A percentile compares a stretch with the other conserved stretches of the same genome.
Conservation (phyloP, 208 protist species). For the Crithidia brevicula region DNA sequence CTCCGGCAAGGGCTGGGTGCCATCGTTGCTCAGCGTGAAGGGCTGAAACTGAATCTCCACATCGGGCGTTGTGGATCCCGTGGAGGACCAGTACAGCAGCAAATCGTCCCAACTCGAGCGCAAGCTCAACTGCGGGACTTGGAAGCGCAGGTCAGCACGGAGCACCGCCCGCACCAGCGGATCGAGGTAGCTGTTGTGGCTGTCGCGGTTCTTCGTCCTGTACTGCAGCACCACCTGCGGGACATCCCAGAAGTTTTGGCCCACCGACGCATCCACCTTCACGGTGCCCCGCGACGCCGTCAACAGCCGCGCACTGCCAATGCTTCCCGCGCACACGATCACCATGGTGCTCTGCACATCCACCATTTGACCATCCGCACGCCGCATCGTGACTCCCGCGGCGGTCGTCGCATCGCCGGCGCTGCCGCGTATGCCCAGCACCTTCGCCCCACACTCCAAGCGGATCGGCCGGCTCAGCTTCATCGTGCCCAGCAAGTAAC, state of each 20-base stretch:
- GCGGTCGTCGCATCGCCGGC: slow-evolving; percentile 31
- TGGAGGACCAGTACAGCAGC: slow-evolving; percentile 69
- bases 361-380: slow-evolving; percentile 43
- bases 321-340: slow-evolving; percentile 62
- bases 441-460: slow-evolving; percentile 61
- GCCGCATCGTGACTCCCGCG: slow-evolving; percentile 55
- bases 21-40: slow-evolving; percentile 83
- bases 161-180: slow-evolving; percentile 57
- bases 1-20: slow-evolving; percentile 46
- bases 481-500: slow-evolving; percentile 73
- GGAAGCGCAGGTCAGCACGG: slow-evolving; percentile 39
- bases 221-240: slow-evolving; percentile 86
- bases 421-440: slow-evolving; percentile 47
- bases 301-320: slow-evolving; percentile 69
- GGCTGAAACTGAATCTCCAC: slow-evolving; percentile 83
- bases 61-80: slow-evolving; percentile 46
- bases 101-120: slow-evolving; percentile 84
- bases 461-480: slow-evolving; percentile 65
- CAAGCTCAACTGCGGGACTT: slow-evolving; percentile 45
- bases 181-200: slow-evolving; percentile 80
- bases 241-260: slow-evolving; percentile 76
- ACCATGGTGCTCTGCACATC: slow-evolving; percentile 58
- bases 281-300: slow-evolving; percentile 51
- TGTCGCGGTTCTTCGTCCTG: slow-evolving; percentile 54
- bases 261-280: slow-evolving; percentile 40